These are phyloP conservation scores for Fraxinus latifolia DNA, from an alignment of 305 asterid species.

Conservation along the genomic window DNA sequence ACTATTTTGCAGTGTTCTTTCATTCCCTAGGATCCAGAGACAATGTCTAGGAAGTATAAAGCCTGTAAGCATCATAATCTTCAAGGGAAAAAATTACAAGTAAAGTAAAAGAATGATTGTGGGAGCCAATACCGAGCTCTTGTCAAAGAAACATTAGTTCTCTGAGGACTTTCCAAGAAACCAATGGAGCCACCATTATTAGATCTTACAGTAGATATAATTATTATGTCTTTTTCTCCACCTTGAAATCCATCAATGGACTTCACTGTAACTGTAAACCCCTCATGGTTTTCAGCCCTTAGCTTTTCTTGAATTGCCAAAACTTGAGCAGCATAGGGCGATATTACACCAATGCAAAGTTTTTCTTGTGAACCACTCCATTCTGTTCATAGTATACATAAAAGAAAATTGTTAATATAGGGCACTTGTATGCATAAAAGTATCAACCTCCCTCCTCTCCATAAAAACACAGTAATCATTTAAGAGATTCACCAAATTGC, in stretches of 20 bases:
- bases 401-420: background rate
- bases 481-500: background rate
- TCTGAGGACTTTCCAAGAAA: constrained; percentile 47
- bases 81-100: background rate
- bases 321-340: constrained; percentile 82
- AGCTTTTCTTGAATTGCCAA: constrained; percentile 47
- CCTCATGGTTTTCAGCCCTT: constrained; percentile 25
- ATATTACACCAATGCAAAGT: constrained; percentile 62
- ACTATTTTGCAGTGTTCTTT: constrained; percentile 39
- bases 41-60: constrained; percentile 43
- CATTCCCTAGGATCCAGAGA: constrained; percentile 80
- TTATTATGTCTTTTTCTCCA: constrained; percentile 66
- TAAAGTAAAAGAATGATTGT: background rate
- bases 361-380: constrained; percentile 45
- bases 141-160: constrained; percentile 73
- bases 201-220: constrained; percentile 65
- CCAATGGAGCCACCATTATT: constrained; percentile 51
- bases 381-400: constrained; percentile 31
- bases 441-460: background rate
- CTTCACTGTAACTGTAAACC: constrained; percentile 59
- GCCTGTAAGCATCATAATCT: background rate
- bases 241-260: constrained; percentile 81
- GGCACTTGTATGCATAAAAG: background rate
- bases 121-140: constrained; percentile 58
- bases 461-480: background rate